Base-by-base conservation (phyloP, 306 rosid species). In the Fragaria vesca region DNA sequence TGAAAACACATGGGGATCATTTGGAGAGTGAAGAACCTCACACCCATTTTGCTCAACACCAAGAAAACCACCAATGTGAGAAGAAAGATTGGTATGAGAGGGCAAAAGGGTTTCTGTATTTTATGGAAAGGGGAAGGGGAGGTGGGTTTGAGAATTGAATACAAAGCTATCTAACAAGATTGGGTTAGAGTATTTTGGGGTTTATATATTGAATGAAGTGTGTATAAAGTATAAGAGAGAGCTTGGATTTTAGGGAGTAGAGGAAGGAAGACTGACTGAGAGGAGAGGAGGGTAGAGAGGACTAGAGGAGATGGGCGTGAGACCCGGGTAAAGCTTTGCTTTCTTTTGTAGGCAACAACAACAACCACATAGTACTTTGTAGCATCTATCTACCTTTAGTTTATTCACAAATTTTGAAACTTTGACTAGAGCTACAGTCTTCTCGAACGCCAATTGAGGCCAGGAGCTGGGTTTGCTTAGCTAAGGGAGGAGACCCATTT, bases 281-380 rank as follows among this genome's bases (percentile, higher is more conserved):
- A 21, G 61, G 60, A 52, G 60, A 18, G 62, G 62, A 20, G 60
- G n/a, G 24, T 21, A 6, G 12, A 21, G 4, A 20, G 54, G 69
- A 69, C 52, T 62, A 48, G 6, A 0, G 42, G 26, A 17, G 55
- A n/a, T 74, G 16, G 66, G 77, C 77, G 60, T 40, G 77, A 80
- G 84, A 80, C 84, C 79, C 79, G 82, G 84, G 84, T 66, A 72
- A 76, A 76, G 73, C 84, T 72, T 72, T 50, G 75, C 76, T 74
- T 17, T 42, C 46, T 80, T 69, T 75, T 42, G 46, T 73, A 66
- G 62, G 78, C 70, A 68, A 21, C 30, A 8, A 62, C 65, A 42
- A 38, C 66, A 40, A 18, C 66, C 21, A 34, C 63, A 30, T 10
- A 24, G 57, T 58, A 43, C 55, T 74, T 58, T 55, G 77, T 34